Conservation (phyloP, 257 asterid genomes). For the Gentiana macrophylla region DNA sequence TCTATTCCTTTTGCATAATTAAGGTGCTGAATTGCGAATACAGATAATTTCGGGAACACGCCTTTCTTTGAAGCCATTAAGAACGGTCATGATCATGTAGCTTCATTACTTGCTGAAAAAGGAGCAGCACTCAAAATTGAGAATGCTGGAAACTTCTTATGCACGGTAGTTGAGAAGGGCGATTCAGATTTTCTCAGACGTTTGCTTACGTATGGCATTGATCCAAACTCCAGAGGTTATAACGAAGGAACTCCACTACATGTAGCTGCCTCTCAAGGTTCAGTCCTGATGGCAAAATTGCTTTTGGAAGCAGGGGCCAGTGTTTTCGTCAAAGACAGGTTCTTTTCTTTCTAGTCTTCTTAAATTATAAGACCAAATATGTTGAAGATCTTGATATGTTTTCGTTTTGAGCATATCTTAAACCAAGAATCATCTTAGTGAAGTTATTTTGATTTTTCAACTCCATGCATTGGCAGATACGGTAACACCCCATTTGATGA, state of each 20-base stretch:
- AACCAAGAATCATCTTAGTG: too few species aligned
- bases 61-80: constrained; percentile 58
- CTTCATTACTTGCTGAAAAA: constrained; percentile 33
- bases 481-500: constrained; percentile 67
- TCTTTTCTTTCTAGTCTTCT: background rate
- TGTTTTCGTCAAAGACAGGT: constrained; percentile 57
- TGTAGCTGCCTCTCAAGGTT: constrained; percentile 63
- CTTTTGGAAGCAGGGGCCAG: constrained; percentile 61
- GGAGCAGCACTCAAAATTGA: constrained; percentile 44
- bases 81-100: constrained; percentile 42
- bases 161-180: constrained; percentile 44
- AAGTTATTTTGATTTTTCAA: background rate
- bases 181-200: constrained; percentile 34
- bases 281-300: constrained; percentile 20
- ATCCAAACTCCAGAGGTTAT: constrained; percentile 63
- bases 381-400: too few species aligned
- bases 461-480: constrained; percentile 32
- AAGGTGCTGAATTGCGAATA: background rate
- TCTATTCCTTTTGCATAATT: background rate
- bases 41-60: constrained; percentile 46
- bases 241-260: constrained; percentile 63
- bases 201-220: constrained; percentile 37
- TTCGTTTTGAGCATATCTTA: background rate
- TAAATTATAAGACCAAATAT: background rate
- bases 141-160: constrained; percentile 38